Base-by-base conservation (phyloP, 1,284 basidiomycete species). In the Boletus holoroseus region DNA sequence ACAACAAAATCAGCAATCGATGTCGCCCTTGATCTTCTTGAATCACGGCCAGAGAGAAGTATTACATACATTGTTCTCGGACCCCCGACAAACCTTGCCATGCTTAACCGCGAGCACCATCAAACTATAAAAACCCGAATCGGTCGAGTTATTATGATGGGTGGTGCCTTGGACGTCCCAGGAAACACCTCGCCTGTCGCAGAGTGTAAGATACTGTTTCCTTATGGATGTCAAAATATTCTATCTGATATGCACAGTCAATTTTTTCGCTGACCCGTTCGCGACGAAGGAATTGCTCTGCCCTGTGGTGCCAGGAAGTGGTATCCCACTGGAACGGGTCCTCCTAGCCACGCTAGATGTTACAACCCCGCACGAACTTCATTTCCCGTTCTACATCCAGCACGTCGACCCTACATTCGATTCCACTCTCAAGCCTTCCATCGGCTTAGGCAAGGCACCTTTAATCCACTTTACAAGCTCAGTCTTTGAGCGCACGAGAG, bases 121-220 rank as follows among this genome's bases (percentile, higher is more conserved):
- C 67, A 73, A 28, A 72, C 79, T 1, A 68, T 85, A 15, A 73
- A 75, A 11, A 73, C 85, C 2, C 80, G 79, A 30, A 76, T 89
- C 34, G 87, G 85, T 15, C 77, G 83, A 12, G 76, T 98, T 24
- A 73, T 94, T 16, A 85, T 85, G 65, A 98, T 98, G 94, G 95
- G 94, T n/a, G 94, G 94, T n/a, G 85, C 91, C 1, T 70, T 98
- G 27, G 93, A 97, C 58, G 89, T 91, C 16, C 92, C 94, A 0
- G 94, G 94, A 3, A 98, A 98, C 64, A 91, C 87, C 0, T 83
- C 77, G 13, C 81, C 91, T 4, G 76, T 82, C 0, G 86, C 91
- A 50, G 93, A 95, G 68, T 91, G 88, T 86, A 62, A 57, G 73
- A 53, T 3, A 35, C 45, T 66, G 58, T 36, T 41, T 42, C 36